Base-by-base conservation (phyloP, 1,284 basidiomycete genomes). In the Pseudozyma sp. region DNA sequence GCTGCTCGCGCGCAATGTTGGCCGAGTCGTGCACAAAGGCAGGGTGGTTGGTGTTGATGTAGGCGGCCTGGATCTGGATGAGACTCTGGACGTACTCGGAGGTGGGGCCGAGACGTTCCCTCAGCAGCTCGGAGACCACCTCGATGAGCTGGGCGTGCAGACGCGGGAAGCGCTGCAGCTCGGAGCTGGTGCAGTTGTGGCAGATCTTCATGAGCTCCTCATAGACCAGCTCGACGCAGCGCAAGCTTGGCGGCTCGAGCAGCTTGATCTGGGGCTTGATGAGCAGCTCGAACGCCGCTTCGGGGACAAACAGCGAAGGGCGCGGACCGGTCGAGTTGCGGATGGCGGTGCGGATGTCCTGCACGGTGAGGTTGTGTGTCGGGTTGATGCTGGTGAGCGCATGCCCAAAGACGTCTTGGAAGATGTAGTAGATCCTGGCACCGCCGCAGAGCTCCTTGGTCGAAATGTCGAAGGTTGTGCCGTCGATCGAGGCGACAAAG, bases 181-280 rank as follows among this genome's bases (percentile, higher is more conserved):
- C 97, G 54, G 89, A 85, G 82, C 91, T 92, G 8, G 95, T 97
- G 86, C 95, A 97, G 84, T 96, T 98, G 85, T 99, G 97, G 86
- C 97, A 99, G 68, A 99, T 97, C 88, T 98, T 98, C 82, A 99
- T 97, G 56, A 99, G 87, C 85, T 99, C 97, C 85, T 99, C 97
- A 84, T 99, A 99, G 11, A 99, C 97, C 72, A 99, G 87, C 86
- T 99, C 97, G 33, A 99, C 97, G 81, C 97, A 99, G 43, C 96
- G 89, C 85, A 97, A 85, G 86, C 92, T 92, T 7, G 97, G 96
- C 6, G 93, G 89, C 85, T 98, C 95, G 65, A 99, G 87, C 34
- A 99, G 88, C 86, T 97, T 97, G 86, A 99, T 98, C 86, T 99
- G 97, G 0, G 97, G 97, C 85, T 99, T 99, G 79, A 99, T 94